Evolutionary conservation across 2,329 filamentous ascomycete species (phyloP), one percentile per base, ranked within the genome.

Genomic region (Zymoseptoria pseudotritici): DNA sequence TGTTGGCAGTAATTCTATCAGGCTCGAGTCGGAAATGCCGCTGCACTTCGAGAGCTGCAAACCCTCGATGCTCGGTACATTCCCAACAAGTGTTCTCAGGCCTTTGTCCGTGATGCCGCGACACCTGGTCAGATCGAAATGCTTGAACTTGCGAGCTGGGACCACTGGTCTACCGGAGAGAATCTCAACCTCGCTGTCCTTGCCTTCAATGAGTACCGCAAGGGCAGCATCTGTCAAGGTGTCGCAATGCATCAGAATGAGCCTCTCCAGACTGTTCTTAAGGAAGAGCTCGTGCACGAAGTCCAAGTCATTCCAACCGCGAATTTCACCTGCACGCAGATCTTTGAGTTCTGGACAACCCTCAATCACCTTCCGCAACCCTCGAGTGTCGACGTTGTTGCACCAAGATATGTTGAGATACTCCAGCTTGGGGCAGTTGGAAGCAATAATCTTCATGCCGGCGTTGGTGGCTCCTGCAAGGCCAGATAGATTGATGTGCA

Each of bases 361-460:
- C 61, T 88, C 80, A 0, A 97, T 78, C 1, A 99, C 82, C 56
- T 83, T 82, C 64, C 82, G 84, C 57, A 97, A 78, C 4, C 91
- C 92, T 11, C 83, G 79, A 8, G 90, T 88, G 69, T 94, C 88
- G 71, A 97, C 85, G 62, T 91, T 88, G 65, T 86, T 86, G 77
- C 94, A 99, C 91, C 93, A 97, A 0, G 91, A 96, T 20, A 97
- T 84, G 69, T 97, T 95, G 65, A 97, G 82, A 58, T 84, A 82
- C 73, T 96, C 87, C n/a, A 99, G 79, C 54, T 87, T 86, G 1
- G 87, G 86, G 68, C 93, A 97, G 49, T 87, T 87, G 57, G 88
- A 81, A 0, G 90, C 87, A 61, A 99, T 88, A 61, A 95, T 90
- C 70, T 87, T 90, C 83, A 95, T 92, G 0, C 90, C 89, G 21